phyloP scores from a whole-genome alignment of 2,329 filamentous ascomycete genomes.

The Setomelanomma holmii region DNA sequence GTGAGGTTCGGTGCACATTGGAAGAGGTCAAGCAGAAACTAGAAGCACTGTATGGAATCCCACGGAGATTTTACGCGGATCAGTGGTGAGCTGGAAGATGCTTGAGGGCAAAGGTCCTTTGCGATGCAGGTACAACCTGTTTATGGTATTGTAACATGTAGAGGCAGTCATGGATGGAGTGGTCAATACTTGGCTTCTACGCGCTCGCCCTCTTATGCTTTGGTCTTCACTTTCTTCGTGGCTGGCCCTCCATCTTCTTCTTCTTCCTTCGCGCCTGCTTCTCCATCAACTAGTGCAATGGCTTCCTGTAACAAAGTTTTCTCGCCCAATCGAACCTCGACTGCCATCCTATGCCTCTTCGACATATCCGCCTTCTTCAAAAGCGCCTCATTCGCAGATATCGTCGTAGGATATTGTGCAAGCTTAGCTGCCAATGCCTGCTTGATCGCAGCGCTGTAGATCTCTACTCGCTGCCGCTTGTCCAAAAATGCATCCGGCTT shows the following conservation, averaged over 20 bases:
- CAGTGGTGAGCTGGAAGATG: not conserved
- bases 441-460: slow-evolving; percentile 10
- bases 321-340: slow-evolving; percentile 28
- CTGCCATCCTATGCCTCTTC: slow-evolving; percentile 26
- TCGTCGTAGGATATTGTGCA: slow-evolving; percentile 17
- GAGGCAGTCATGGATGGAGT: not conserved
- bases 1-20: slow-evolving; percentile 2
- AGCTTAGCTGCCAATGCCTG: slow-evolving; percentile 21
- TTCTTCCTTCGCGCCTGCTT: not conserved
- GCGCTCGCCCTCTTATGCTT: not conserved
- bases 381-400: slow-evolving; percentile 18
- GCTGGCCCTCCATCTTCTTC: not conserved
- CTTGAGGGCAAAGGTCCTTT: not conserved
- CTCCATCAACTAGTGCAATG: slow-evolving; percentile 9
- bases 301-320: slow-evolving; percentile 26
- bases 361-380: slow-evolving; percentile 9
- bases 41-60: not conserved
- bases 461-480: slow-evolving; percentile 21
- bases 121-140: not conserved
- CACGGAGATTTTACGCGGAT: not conserved
- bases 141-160: not conserved
- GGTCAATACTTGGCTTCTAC: not conserved
- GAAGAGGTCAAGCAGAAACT: slow-evolving; percentile 8
- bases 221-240: not conserved
- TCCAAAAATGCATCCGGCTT: slow-evolving; percentile 11